Percentiles rank a stretch among this genome's conserved stretches.
These are phyloP conservation scores for Pyricularia sp. DNA, from an alignment of 2,329 filamentous ascomycete genomes.

Conservation along the genomic window DNA sequence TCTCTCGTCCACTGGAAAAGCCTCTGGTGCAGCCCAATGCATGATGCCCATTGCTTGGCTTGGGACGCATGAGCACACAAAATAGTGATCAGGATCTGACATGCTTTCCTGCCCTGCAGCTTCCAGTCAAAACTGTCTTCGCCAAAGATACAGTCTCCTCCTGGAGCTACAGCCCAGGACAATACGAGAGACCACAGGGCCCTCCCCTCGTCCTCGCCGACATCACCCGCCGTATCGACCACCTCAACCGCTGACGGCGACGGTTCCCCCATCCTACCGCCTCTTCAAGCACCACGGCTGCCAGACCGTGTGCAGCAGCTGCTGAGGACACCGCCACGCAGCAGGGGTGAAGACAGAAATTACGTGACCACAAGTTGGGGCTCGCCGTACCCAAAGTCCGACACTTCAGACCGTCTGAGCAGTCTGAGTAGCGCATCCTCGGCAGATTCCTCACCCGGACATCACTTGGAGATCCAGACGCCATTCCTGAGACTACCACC, in stretches of 20 bases:
- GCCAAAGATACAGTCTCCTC: constrained; percentile 32
- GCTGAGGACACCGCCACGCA: constrained; percentile 38
- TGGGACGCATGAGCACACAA: not conserved
- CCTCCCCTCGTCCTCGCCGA: constrained; percentile 23
- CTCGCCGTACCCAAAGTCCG: constrained; percentile 68
- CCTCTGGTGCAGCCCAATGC: no score
- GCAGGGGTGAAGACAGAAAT: constrained; percentile 21
- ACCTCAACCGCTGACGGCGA: constrained; percentile 47
- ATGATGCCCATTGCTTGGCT: no score
- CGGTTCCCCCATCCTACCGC: constrained; percentile 43
- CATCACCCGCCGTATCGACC: constrained; percentile 47
- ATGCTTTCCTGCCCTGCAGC: not conserved
- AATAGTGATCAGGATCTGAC: not conserved
- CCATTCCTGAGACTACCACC: constrained; percentile 46
- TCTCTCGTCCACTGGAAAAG: no score
- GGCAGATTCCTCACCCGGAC: constrained; percentile 47
- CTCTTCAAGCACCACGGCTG: constrained; percentile 44
- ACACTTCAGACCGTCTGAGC: constrained; percentile 32
- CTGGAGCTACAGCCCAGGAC: constrained; percentile 51
- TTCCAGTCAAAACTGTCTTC: constrained; percentile 39
- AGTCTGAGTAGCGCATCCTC: constrained; percentile 39
- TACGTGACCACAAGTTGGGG: constrained; percentile 77
- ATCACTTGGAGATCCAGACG: constrained; percentile 48
- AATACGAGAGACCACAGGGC: constrained; percentile 26
- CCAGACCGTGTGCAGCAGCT: constrained; percentile 41